Conservation (phyloP, 306 rosid genomes). For the Lathyrus sativus region DNA sequence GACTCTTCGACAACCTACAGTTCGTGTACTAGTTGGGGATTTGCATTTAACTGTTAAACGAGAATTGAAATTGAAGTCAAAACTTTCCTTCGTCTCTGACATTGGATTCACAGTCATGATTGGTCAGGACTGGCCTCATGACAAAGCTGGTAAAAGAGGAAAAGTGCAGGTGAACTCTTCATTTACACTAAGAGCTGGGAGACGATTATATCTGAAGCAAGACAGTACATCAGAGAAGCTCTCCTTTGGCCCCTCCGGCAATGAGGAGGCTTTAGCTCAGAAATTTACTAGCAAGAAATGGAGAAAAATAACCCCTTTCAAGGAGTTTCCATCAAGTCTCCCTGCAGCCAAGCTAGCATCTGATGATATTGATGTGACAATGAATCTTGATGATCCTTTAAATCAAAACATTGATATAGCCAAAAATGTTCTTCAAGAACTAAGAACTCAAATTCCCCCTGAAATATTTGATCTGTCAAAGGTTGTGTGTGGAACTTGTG, state of each 20-base stretch:
- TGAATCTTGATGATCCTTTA: conserved; percentile 70
- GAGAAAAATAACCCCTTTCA: conserved; percentile 74
- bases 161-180: conserved; percentile 64
- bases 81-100: conserved; percentile 60
- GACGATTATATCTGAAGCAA: conserved; percentile 72
- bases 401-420: conserved; percentile 52
- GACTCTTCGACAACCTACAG: conserved; percentile 83
- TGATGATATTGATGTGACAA: conserved; percentile 61
- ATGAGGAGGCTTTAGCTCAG: conserved; percentile 57
- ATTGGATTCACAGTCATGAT: conserved; percentile 77
- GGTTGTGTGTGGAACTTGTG: conserved; percentile 95
- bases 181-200: conserved; percentile 63
- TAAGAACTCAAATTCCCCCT: conserved; percentile 77
- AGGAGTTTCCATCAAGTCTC: conserved; percentile 92
- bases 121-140: conserved; percentile 85
- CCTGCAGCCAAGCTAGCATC: conserved; percentile 77
- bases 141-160: conserved; percentile 76
- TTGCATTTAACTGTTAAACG: conserved; percentile 68
- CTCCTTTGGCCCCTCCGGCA: conserved; percentile 46
- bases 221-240: conserved; percentile 50
- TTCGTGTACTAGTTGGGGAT: conserved; percentile 72
- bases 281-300: conserved; percentile 72
- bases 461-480: conserved; percentile 89
- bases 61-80: conserved; percentile 53
- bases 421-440: conserved; percentile 64